These are phyloP conservation scores for Trifolium subterraneum DNA, from an alignment of 306 rosid species.

Conservation along the genomic window DNA sequence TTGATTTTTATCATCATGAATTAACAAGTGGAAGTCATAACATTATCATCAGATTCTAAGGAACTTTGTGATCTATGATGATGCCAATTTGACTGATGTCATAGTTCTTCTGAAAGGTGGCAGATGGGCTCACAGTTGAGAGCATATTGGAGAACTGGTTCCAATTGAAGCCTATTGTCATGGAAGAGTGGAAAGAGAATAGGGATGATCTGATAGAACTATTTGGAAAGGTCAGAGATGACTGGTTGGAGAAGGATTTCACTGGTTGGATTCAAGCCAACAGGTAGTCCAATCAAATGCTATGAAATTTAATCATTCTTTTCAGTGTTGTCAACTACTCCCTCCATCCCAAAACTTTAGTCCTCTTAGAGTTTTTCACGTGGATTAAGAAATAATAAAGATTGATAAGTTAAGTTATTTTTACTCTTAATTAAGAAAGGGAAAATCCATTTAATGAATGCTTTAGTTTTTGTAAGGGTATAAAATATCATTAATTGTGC, in stretches of 20 bases:
- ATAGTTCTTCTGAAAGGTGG: constrained; percentile 68
- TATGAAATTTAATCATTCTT: constrained; percentile 13
- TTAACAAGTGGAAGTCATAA: constrained; percentile 31
- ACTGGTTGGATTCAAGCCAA: constrained; percentile 82
- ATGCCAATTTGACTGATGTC: constrained; percentile 40
- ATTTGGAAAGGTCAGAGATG: constrained; percentile 86
- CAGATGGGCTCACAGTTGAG: constrained; percentile 73
- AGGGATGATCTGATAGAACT: constrained; percentile 65
- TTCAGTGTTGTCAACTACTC: not conserved
- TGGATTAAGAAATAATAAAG: too few species aligned
- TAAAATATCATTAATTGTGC: too few species aligned
- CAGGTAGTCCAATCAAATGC: constrained; percentile 60
- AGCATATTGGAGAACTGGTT: constrained; percentile 85
- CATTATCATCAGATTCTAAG: constrained; percentile 29
- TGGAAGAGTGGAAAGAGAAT: constrained; percentile 81
- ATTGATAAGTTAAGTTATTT: too few species aligned
- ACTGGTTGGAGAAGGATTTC: constrained; percentile 81
- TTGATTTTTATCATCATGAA: not conserved
- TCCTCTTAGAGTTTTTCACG: too few species aligned
- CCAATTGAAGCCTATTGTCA: constrained; percentile 67
- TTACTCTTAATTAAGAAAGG: too few species aligned
- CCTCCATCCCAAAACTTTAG: too few species aligned
- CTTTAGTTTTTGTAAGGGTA: too few species aligned
- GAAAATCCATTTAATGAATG: too few species aligned
- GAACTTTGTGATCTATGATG: constrained; percentile 39